Evolutionary conservation across 208 protist genomes (phyloP).

Genomic region (Leptomonas seymouri): DNA sequence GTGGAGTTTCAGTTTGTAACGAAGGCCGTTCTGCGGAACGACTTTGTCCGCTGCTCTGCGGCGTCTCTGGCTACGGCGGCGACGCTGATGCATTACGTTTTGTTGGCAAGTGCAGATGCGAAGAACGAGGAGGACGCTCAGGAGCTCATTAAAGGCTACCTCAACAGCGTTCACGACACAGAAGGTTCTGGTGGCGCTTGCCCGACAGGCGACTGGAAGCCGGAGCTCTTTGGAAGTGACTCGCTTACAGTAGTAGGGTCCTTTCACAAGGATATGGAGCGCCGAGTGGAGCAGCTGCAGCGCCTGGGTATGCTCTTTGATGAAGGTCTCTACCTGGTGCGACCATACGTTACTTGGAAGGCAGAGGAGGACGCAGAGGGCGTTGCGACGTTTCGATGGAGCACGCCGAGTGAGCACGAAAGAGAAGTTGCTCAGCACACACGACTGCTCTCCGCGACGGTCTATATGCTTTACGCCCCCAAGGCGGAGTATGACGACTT

Average conservation of each 20-base stretch:
- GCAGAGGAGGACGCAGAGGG: conserved; percentile 27
- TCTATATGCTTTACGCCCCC: conserved; percentile 18
- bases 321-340: conserved; percentile 79
- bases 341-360: conserved; percentile 30
- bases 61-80: conserved; percentile 30
- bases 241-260: neutral
- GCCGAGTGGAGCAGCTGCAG: conserved; percentile 72
- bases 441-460: conserved; percentile 36
- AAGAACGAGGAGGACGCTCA: neutral
- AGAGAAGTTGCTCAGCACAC: conserved; percentile 39
- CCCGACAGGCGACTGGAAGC: conserved; percentile 3
- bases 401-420: conserved; percentile 14
- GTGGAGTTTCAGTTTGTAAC: conserved; percentile 89
- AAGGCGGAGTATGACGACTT: conserved; percentile 31
- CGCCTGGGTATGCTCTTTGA: conserved; percentile 80
- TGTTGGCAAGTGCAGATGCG: neutral
- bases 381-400: conserved; percentile 23
- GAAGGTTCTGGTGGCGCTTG: neutral
- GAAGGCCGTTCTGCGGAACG: conserved; percentile 46
- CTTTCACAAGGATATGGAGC: conserved; percentile 25
- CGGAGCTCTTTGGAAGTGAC: conserved; percentile 14
- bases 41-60: conserved; percentile 64
- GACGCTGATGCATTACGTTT: conserved; percentile 24
- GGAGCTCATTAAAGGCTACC: neutral
- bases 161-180: neutral